Base-by-base conservation (phyloP, 768 basidiomycete species). In the Fomitopsis serialis region DNA sequence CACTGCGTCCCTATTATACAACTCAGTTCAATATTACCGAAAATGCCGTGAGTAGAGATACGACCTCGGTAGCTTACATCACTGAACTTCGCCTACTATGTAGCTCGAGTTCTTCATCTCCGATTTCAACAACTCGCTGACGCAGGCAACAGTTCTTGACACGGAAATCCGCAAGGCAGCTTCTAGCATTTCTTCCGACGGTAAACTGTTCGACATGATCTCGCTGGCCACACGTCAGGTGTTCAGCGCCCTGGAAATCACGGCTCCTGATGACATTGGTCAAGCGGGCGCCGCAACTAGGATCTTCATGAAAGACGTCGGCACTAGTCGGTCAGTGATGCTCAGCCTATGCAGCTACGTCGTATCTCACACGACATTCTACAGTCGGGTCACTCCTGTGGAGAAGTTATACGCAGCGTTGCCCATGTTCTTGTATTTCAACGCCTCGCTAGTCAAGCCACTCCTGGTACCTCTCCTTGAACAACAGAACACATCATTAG, bases 361-460 rank as follows among this genome's bases (percentile, higher is more conserved):
- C 17, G 17, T n/a, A 5, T n/a, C 24, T 45, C 2, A 42, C 22
- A 25, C 45, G 13, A 21, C 3, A 9, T 9, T 4, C 4, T 46
- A 29, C 48, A 58, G 63, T 12, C 58, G 66, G 3, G 62, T 68
- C 11, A 68, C 61, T 48, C 66, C 69, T 3, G 68, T 70, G 8
- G 69, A 70, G 48, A 60, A 60, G 1, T 55, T 70, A 19, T 68
- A 62, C 50, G 59, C 67, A 2, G 55, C 66, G 5, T 63, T 65
- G 23, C 66, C 69, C 9, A 53, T 63, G 24, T 64, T 63, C 46
- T 51, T 69, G 1, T 68, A 64, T 50, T 35, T 64, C 50, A 70
- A 70, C 36, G 64, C 66, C 3, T 57, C 66, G 4, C 56, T 67
- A 21, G 60, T 56, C 1, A 57, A 59, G 6, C 58, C 58, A 4